These are phyloP conservation scores for Dactylellina parvicollis DNA, from an alignment of 2,329 filamentous ascomycete species.

Conservation along the genomic window DNA sequence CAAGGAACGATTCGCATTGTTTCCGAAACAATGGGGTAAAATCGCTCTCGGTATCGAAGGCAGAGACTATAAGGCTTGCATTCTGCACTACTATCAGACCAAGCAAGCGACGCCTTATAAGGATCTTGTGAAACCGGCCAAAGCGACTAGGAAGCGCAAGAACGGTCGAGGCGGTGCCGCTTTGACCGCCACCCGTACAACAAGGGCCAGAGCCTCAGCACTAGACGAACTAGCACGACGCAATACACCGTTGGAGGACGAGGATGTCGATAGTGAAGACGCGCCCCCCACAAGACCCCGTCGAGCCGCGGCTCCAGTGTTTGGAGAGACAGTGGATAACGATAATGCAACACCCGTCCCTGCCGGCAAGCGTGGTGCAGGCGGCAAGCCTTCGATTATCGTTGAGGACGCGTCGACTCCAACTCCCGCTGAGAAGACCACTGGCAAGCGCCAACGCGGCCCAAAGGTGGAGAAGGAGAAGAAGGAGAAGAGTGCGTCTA, in stretches of 20 bases:
- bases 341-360: slow-evolving; percentile 44
- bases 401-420: slow-evolving; percentile 46
- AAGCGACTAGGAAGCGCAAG: slow-evolving; percentile 38
- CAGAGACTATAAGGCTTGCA: slow-evolving; percentile 80
- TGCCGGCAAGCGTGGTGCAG: slow-evolving; percentile 23
- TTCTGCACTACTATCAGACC: slow-evolving; percentile 85
- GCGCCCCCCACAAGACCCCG: slow-evolving; percentile 64
- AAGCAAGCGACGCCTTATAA: slow-evolving; percentile 80
- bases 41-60: slow-evolving; percentile 73
- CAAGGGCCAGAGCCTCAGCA: slow-evolving; percentile 68
- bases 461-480: slow-evolving; percentile 55
- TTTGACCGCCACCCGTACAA: slow-evolving; percentile 63
- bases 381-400: slow-evolving; percentile 35
- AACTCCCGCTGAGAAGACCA: slow-evolving; percentile 40
- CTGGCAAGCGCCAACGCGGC: slow-evolving; percentile 43
- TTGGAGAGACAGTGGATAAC: slow-evolving; percentile 55
- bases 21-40: slow-evolving; percentile 83
- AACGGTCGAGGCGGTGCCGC: slow-evolving; percentile 61
- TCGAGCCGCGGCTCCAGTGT: slow-evolving; percentile 62
- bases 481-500: slow-evolving; percentile 55
- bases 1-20: slow-evolving; percentile 77
- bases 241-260: slow-evolving; percentile 59
- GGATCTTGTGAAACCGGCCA: slow-evolving; percentile 70
- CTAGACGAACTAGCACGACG: slow-evolving; percentile 70
- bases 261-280: slow-evolving; percentile 60